A percentile compares a stretch with the other conserved stretches of the same genome.
These are phyloP conservation scores for Lecanicillium sp. DNA, from an alignment of 2,329 filamentous ascomycete genomes.

Conservation along the genomic window DNA sequence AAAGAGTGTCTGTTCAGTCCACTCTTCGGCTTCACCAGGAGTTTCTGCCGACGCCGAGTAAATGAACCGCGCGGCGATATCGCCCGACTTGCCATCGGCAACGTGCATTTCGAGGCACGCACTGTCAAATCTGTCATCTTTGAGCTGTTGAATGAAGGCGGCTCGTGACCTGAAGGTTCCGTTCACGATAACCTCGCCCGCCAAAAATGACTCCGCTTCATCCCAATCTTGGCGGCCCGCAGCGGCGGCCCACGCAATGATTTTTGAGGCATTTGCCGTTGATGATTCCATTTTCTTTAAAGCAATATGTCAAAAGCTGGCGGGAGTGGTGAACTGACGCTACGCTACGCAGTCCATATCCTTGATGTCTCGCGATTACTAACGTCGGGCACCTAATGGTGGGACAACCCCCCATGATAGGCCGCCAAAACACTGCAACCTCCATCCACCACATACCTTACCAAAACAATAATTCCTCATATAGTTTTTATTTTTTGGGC, in stretches of 20 bases:
- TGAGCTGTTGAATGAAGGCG: not conserved
- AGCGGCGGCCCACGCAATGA: not conserved
- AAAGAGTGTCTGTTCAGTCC: not conserved
- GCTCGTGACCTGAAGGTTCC: not conserved
- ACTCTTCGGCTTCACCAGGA: not conserved
- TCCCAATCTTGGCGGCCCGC: not conserved
- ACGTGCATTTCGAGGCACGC: not conserved
- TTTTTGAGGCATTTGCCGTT: not conserved
- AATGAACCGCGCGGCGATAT: not conserved
- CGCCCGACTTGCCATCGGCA: not conserved
- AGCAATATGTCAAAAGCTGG: not conserved
- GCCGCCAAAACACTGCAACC: too few relatives aligned
- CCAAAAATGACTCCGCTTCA: not conserved
- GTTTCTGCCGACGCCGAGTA: not conserved
- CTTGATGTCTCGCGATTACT: not conserved
- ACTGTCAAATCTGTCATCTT: not conserved
- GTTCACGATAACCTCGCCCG: constrained; percentile 6
- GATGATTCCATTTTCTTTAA: not conserved
- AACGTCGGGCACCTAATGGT: too few relatives aligned
- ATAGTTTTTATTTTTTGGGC: too few relatives aligned
- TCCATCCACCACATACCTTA: too few relatives aligned
- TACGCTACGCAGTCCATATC: too few relatives aligned
- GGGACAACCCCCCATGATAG: too few relatives aligned
- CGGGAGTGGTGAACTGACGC: too few relatives aligned
- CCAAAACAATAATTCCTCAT: too few relatives aligned